Evolutionary conservation across 2,329 filamentous ascomycete genomes (phyloP), one percentile per base, ranked within the genome.

Genomic region (Cordyceps tenuipes): DNA sequence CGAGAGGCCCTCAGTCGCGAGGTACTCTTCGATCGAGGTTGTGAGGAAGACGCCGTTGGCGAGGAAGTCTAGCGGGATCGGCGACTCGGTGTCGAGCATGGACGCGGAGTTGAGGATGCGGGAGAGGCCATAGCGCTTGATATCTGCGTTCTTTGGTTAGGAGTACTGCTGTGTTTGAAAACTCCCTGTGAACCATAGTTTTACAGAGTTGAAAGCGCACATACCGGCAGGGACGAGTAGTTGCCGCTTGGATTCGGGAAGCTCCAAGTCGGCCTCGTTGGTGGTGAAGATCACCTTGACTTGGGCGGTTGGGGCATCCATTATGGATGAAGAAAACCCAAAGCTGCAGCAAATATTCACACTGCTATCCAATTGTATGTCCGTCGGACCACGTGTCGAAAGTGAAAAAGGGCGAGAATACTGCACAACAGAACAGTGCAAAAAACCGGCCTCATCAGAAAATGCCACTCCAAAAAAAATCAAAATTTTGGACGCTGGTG

Each of bases 1-100:
- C 21, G 91, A 96, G 63, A 97, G 86, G 54, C 93, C 93, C 69
- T 94, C 89, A 63, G 86, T 79, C 17, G 86, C 86, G 62, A 99
- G 84, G 75, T 96, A 96, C 69, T 97, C 90, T 71, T 96, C 90
- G 65, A 99, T 84, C 19, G 90, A 91, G 29, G 91, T 89, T 63
- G 90, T 88, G 56, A 99, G 83, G 74, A 96, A 97, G 69, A 88
- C 87, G 72, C 94, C 94, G 73, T 97, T 94, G 75, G 96, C 87
- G 67, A 99, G 83, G 77, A 99, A 97, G 75, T 99, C 94, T 75
- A 99, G 88, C 19, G 90, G 90, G 51, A 92, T 81, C 13, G 89
- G 85, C 12, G 77, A 76, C 31, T 79, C 70, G 50, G 84, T 87
- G 70, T 81, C 79, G 72, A 89, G 84, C 81, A 89, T 87, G 39